A percentile compares a stretch with the other conserved stretches of the same genome.
These are phyloP conservation scores for Phaeosphaeriaceae sp. DNA, from an alignment of 2,329 filamentous ascomycete genomes.

Conservation along the genomic window DNA sequence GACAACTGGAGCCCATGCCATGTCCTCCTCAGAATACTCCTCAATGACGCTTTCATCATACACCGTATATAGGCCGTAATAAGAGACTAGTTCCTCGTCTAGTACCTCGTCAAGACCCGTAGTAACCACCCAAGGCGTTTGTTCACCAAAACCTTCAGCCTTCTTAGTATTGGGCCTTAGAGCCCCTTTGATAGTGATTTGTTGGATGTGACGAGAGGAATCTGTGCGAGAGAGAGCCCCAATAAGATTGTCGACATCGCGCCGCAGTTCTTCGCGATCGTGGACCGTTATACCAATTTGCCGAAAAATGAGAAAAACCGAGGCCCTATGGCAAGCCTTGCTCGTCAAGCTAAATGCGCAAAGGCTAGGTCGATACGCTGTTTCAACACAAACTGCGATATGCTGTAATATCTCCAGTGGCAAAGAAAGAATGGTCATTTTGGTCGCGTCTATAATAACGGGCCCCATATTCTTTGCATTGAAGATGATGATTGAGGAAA, in stretches of 20 bases:
- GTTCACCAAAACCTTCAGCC: neutral
- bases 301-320: conserved; percentile 19
- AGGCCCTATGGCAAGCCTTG: conserved; percentile 22
- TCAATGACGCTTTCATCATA: conserved; percentile 25
- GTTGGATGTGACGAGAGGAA: conserved; percentile 20
- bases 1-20: conserved; percentile 25
- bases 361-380: conserved; percentile 23
- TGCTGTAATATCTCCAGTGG: conserved; percentile 25
- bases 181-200: conserved; percentile 24
- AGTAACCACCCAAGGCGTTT: neutral
- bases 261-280: conserved; percentile 12
- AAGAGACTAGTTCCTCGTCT: conserved; percentile 8
- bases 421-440: conserved; percentile 1
- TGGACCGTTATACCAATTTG: conserved; percentile 15
- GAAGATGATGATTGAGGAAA: no score
- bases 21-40: conserved; percentile 21
- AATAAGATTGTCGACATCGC: conserved; percentile 15
- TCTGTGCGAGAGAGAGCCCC: conserved; percentile 18
- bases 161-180: conserved; percentile 11
- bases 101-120: conserved; percentile 23
- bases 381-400: conserved; percentile 22
- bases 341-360: conserved; percentile 21
- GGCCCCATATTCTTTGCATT: no score
- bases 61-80: conserved; percentile 11
- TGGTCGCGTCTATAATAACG: no score